Base-by-base conservation (phyloP, 1,284 basidiomycete genomes). In the Apiotrichum laibachii region DNA sequence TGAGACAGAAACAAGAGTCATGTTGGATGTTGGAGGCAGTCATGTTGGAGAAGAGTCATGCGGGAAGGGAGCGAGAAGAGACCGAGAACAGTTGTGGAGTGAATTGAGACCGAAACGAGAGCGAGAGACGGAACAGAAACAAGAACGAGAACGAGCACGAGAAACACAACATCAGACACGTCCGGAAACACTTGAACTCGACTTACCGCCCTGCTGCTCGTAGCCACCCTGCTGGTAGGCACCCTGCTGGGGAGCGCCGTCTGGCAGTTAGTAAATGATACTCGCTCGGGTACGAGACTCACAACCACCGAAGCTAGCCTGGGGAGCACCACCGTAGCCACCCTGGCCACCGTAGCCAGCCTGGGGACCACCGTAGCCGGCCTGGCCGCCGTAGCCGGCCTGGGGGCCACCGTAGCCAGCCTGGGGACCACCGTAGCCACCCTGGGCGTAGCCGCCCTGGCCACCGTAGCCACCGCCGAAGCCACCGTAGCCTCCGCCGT, bases 151-250 rank as follows among this genome's bases (percentile, higher is more conserved):
- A 49, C 33, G 26, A 12, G 31, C 26, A 31, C 26, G 26, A 31
- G 42, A 48, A 49, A 37, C 18, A 42, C 18, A 19, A 18, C 26
- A 35, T 55, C 26, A 55, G 37, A 26, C 18, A 31, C 26, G 22
- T 7, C 21, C 11, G 21, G 45, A 31, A 35, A 35, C 43, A 52
- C 37, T 21, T 49, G 49, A 40, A 51, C 16, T 48, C 44, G 35
- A 65, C 61, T 67, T 44, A 63, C 63, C 65, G 43, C 62, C 62
- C 60, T 66, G 65, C 51, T 63, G 55, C 56, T 60, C 72, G 70
- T 78, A 76, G 59, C 75, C 76, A 59, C 73, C 75, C 60, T 69
- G 66, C 59, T 77, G 75, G 70, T 77, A 75, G 53, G 80, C 79
- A 42, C 72, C 73, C 52, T 68, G 66, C 57, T 76, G 73, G 53